Conservation (phyloP, 352 stramenopile species). For the Phytopythium ostracodes region DNA sequence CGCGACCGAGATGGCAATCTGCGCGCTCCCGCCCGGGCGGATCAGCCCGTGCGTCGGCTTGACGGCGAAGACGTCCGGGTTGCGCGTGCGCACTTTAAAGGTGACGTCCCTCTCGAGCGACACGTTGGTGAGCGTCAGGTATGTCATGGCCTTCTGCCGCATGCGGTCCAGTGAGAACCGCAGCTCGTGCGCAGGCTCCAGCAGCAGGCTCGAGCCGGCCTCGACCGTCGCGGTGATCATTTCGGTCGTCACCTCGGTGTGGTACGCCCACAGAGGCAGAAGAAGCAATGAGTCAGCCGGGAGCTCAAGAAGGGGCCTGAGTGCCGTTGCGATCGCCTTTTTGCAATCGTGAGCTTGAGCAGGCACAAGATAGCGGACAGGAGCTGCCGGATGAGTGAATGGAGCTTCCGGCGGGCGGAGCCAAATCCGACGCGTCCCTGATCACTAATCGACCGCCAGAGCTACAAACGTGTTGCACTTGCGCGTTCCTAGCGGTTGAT, state of each 20-base stretch:
- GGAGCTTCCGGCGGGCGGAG: background rate
- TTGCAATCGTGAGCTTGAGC: background rate
- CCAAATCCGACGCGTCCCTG: background rate
- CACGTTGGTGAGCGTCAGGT: conserved; percentile 61
- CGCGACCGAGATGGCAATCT: conserved; percentile 42
- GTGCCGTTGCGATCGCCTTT: background rate
- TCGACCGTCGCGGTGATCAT: conserved; percentile 76
- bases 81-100: conserved; percentile 76
- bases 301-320: background rate
- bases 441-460: background rate
- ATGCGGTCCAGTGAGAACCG: conserved; percentile 26
- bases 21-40: conserved; percentile 23
- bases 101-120: conserved; percentile 52
- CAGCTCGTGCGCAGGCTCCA: conserved; percentile 62
- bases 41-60: conserved; percentile 62
- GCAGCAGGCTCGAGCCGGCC: conserved; percentile 66
- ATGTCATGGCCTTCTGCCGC: background rate
- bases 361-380: background rate
- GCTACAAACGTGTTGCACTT: background rate
- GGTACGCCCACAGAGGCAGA: background rate
- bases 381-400: too few species aligned
- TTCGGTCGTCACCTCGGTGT: background rate
- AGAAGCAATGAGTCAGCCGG: background rate
- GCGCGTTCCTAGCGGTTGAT: conserved; percentile 1
- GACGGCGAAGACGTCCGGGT: conserved; percentile 72